Base-by-base conservation (phyloP, 768 basidiomycete genomes). In the Auriscalpium vulgare region DNA sequence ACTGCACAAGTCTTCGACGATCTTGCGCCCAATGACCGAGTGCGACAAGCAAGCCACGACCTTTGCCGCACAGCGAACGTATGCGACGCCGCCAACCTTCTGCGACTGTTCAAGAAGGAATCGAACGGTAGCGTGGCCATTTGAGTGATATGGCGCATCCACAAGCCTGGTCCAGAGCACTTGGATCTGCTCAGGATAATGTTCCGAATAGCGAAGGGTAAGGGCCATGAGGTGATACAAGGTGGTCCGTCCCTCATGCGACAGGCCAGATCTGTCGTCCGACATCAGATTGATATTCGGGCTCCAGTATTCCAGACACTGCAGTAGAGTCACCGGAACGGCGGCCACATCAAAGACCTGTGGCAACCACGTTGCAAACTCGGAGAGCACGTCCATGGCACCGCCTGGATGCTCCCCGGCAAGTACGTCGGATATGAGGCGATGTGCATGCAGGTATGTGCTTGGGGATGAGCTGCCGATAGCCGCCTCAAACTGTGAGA, bases 41-140 rank as follows among this genome's bases (percentile, higher is more conserved):
- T 88, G 85, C 52, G 89, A 90, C 8, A 97, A 77, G 62, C 84
- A 93, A 0, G 91, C 87, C 19, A 95, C 80, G 52, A 95, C 82
- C 60, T 85, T 86, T 46, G 87, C 82, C 1, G 89, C 88, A 63
- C 89, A 89, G 46, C 75, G 75, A 56, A 95, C 80, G 69, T 91
- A 95, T 14, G 83, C 79, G 5, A 79, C 77, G 60, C 83, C 92
- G 40, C 88, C 85, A 45, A 94, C 85, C 68, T 87, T 88, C 60
- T 87, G 84, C 1, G 91, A 88, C 63, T 95, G 91, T 61, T 93
- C 91, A 37, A 95, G 74, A 3, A 97, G 74, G 69, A 92, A 97
- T 35, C 86, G 80, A 50, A 89, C 76, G 14, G 91, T 76, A 3
- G 90, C 88, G 53, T 85, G 87, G 1, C 88, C 88, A 58, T 93